These are phyloP conservation scores for Lepidopterella palustris DNA, from an alignment of 495 filamentous ascomycete species.

Conservation along the genomic window DNA sequence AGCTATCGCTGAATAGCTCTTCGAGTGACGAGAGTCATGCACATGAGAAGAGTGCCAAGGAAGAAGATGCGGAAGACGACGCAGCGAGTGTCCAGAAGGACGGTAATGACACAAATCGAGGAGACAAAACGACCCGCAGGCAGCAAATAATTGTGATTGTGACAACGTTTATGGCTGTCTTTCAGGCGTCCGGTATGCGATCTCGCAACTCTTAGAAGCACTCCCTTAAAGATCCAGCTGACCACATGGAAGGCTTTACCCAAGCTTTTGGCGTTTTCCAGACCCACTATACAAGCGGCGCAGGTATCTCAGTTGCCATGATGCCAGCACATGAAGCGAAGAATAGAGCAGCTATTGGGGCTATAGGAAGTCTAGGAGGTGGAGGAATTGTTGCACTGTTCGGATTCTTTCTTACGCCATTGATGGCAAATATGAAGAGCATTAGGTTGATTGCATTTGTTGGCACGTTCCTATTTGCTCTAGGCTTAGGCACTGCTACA, in stretches of 20 bases:
- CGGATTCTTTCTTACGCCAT: slow-evolving; percentile 1
- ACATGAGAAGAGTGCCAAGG: neutral
- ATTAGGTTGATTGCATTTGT: neutral
- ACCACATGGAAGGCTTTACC: neutral
- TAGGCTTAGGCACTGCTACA: neutral
- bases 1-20: neutral
- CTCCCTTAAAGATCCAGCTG: neutral
- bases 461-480: neutral
- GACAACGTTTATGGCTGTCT: neutral
- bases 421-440: neutral
- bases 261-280: slow-evolving; percentile 13
- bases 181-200: neutral
- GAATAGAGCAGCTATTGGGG: slow-evolving; percentile 1
- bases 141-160: slow-evolving; percentile 1
- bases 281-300: slow-evolving; percentile 2
- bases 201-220: neutral
- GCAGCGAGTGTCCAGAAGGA: neutral
- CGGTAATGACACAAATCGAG: too few species aligned
- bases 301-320: neutral
- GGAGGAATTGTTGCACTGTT: slow-evolving; percentile 4
- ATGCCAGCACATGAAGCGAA: neutral
- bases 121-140: neutral
- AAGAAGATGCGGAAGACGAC: neutral
- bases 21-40: neutral
- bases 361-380: slow-evolving; percentile 2